These are phyloP conservation scores for Phellinidium pouzarii DNA, from an alignment of 1,284 basidiomycete species.

Conservation along the genomic window DNA sequence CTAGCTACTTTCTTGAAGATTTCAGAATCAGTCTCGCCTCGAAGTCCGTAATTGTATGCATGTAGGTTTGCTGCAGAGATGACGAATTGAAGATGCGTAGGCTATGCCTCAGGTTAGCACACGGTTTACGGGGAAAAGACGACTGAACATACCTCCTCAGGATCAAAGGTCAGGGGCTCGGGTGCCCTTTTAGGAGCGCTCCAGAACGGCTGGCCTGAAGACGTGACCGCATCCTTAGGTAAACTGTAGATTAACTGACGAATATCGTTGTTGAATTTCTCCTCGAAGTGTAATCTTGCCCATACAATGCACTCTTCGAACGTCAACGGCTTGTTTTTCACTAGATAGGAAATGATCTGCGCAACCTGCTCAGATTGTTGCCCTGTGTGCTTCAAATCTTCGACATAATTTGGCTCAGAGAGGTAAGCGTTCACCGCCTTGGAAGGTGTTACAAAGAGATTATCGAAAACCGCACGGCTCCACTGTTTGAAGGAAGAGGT, in stretches of 20 bases:
- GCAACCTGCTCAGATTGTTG: constrained; percentile 88
- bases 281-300: constrained; percentile 95
- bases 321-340: constrained; percentile 87
- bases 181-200: constrained; percentile 97
- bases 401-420: constrained; percentile 93
- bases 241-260: constrained; percentile 90
- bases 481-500: constrained; percentile 49
- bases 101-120: constrained; percentile 37
- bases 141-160: constrained; percentile 64
- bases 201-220: constrained; percentile 93
- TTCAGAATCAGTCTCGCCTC: constrained; percentile 78
- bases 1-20: constrained; percentile 84
- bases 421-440: constrained; percentile 96
- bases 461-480: constrained; percentile 92
- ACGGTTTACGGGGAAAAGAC: background rate
- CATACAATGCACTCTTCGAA: constrained; percentile 98
- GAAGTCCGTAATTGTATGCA: constrained; percentile 96
- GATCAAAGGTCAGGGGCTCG: constrained; percentile 84
- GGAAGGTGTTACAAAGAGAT: constrained; percentile 89
- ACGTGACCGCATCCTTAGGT: constrained; percentile 88
- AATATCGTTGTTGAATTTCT: constrained; percentile 92
- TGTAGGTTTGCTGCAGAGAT: constrained; percentile 94
- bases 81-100: constrained; percentile 85
- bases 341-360: constrained; percentile 87
- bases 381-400: constrained; percentile 85